A percentile compares a stretch with the other conserved stretches of the same genome.
phyloP scores from a whole-genome alignment of 495 filamentous ascomycete genomes.

The Margaritispora aquatica region DNA sequence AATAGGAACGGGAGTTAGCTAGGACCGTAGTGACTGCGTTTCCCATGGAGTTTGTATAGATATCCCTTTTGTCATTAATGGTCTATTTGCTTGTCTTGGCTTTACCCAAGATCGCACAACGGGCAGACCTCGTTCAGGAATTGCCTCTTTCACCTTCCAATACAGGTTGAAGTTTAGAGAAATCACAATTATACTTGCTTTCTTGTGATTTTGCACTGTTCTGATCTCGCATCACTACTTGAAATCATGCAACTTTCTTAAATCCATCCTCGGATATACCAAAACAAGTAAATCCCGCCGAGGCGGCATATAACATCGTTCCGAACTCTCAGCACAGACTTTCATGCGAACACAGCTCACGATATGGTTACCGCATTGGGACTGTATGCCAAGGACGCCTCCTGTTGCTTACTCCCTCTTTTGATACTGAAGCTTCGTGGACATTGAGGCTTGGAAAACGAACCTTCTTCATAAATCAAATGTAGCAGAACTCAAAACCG shows the following conservation, averaged over 20 bases:
- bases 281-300: not conserved
- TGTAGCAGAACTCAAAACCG: not conserved
- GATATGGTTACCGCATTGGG: slow-evolving; percentile 1
- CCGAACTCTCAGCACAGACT: not conserved
- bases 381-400: not conserved
- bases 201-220: not conserved
- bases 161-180: not conserved
- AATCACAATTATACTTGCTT: too few species aligned
- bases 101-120: not conserved
- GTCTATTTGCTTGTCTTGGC: not conserved
- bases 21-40: too few species aligned
- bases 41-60: too few species aligned
- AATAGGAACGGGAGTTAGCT: not conserved
- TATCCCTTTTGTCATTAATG: not conserved
- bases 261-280: not conserved
- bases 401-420: not conserved
- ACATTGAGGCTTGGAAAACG: not conserved
- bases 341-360: not conserved
- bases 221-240: not conserved
- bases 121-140: too few species aligned
- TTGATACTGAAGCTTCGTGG: not conserved
- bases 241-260: not conserved
- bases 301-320: not conserved
- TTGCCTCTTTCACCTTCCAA: not conserved
- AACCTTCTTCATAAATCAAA: not conserved